phyloP scores from a whole-genome alignment of 2,329 filamentous ascomycete species.

The Colletotrichum trifolii region DNA sequence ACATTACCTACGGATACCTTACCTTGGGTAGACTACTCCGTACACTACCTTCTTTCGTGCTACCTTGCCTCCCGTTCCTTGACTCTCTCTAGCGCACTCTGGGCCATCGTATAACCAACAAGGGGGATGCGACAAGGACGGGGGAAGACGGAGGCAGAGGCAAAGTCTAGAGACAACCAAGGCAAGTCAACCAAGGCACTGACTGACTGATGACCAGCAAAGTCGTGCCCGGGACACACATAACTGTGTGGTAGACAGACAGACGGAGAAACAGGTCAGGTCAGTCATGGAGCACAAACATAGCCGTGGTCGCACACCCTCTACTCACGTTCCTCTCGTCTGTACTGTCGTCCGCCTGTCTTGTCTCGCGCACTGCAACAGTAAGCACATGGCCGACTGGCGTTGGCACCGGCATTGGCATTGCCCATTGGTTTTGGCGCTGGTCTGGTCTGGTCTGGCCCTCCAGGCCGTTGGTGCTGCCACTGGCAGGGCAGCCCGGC shows the following conservation, averaged over 20 bases:
- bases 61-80: slow-evolving; percentile 17
- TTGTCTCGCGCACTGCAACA: slow-evolving; percentile 18
- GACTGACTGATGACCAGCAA: not conserved
- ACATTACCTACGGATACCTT: too few relatives aligned
- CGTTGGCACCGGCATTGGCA: slow-evolving; percentile 10
- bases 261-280: too few relatives aligned
- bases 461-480: too few relatives aligned
- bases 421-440: too few relatives aligned
- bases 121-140: slow-evolving; percentile 10
- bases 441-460: too few relatives aligned
- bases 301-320: too few relatives aligned
- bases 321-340: slow-evolving; percentile 17
- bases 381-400: slow-evolving; percentile 16
- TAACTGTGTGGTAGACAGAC: not conserved
- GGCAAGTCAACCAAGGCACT: not conserved
- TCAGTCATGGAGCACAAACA: too few relatives aligned
- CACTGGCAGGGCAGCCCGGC: too few relatives aligned
- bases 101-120: slow-evolving; percentile 2
- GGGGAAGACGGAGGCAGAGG: slow-evolving; percentile 5
- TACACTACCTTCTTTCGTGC: too few relatives aligned
- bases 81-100: slow-evolving; percentile 4
- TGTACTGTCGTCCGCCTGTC: not conserved
- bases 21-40: too few relatives aligned
- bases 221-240: not conserved
- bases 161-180: not conserved